Evolutionary conservation across 495 filamentous ascomycete species (phyloP).

Genomic region (Astrothelium macrocarpum): DNA sequence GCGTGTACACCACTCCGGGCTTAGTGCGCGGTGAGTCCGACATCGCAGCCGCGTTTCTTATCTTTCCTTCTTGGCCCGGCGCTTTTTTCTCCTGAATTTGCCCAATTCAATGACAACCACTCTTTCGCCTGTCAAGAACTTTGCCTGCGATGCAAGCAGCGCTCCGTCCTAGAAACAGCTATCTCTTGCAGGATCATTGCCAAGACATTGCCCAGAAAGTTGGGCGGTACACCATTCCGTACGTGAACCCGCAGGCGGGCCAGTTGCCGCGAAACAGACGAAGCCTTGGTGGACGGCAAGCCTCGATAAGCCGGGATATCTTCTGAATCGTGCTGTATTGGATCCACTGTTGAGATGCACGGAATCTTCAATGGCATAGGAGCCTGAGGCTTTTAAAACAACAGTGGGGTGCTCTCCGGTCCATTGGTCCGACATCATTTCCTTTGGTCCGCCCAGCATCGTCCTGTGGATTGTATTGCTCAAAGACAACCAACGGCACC

Average conservation of each 20-base stretch:
- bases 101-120: constrained; percentile 2
- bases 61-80: neutral
- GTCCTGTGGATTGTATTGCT: too few species aligned
- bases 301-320: neutral
- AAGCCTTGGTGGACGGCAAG: neutral
- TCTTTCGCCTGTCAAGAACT: neutral
- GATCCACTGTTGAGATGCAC: neutral
- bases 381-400: neutral
- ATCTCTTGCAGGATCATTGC: neutral
- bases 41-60: neutral
- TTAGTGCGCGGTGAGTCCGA: neutral
- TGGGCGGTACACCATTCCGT: too few species aligned
- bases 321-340: neutral
- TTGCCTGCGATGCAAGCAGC: neutral
- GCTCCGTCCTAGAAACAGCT: neutral
- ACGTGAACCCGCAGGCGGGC: too few species aligned
- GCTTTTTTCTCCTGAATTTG: neutral
- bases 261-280: neutral
- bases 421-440: neutral
- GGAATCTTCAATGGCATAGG: neutral
- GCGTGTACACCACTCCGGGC: neutral
- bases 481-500: too few species aligned
- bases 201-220: neutral
- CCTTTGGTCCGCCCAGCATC: too few species aligned
- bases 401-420: neutral